A percentile compares a stretch with the other conserved stretches of the same genome.
Evolutionary conservation across 2,329 filamentous ascomycete species (phyloP).

Genomic region (Aspergillus spinulosporus): DNA sequence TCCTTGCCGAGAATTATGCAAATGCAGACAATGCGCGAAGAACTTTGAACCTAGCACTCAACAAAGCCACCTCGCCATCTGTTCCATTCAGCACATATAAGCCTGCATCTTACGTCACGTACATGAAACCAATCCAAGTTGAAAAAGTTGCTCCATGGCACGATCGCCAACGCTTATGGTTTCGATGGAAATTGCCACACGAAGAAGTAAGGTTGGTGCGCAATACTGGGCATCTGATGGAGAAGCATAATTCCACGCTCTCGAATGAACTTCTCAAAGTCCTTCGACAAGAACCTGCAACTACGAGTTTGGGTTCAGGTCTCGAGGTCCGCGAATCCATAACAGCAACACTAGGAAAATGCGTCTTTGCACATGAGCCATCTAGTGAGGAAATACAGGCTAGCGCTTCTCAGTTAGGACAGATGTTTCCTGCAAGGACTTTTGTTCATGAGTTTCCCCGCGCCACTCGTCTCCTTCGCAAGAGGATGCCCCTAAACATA

Average conservation of each 20-base stretch:
- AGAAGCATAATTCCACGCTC: slow-evolving; percentile 30
- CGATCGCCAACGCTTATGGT: slow-evolving; percentile 37
- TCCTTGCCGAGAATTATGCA: slow-evolving; percentile 34
- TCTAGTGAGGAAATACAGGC: slow-evolving; percentile 22
- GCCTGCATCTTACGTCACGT: slow-evolving; percentile 29
- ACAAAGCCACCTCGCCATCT: slow-evolving; percentile 21
- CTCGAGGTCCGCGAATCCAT: slow-evolving; percentile 33
- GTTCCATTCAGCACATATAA: slow-evolving; percentile 39
- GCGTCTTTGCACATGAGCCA: slow-evolving; percentile 36
- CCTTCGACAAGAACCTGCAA: slow-evolving; percentile 21
- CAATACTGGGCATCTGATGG: not conserved
- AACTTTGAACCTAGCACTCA: slow-evolving; percentile 35
- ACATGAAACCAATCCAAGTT: slow-evolving; percentile 25
- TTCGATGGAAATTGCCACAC: slow-evolving; percentile 39
- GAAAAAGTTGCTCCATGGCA: slow-evolving; percentile 28
- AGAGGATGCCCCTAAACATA: slow-evolving; percentile 22
- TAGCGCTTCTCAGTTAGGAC: slow-evolving; percentile 35
- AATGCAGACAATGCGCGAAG: slow-evolving; percentile 37
- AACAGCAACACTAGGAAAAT: slow-evolving; percentile 40
- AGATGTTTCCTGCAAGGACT: slow-evolving; percentile 29
- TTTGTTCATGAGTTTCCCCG: slow-evolving; percentile 39
- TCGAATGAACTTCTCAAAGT: slow-evolving; percentile 36
- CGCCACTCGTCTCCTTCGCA: slow-evolving; percentile 33
- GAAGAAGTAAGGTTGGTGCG: slow-evolving; percentile 2
- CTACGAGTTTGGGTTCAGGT: not conserved